Percentiles rank a stretch among this genome's conserved stretches.
phyloP scores from a whole-genome alignment of 192 early-diverging fungal species.

The Diversispora eburnea region DNA sequence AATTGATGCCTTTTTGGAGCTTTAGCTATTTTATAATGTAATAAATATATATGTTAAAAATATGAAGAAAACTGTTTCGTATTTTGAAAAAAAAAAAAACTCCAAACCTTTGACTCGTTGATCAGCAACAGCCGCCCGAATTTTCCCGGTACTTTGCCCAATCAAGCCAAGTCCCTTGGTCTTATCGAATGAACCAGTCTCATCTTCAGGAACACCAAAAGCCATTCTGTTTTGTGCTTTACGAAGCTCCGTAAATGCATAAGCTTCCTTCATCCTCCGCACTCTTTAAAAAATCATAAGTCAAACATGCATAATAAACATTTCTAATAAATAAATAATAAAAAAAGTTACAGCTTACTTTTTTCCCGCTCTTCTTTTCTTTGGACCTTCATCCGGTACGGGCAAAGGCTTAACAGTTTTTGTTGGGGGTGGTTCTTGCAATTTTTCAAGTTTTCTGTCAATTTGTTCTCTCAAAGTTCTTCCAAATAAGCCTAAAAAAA shows the following conservation, averaged over 20 bases:
- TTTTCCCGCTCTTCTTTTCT: slow-evolving; percentile 87
- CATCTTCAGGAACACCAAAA: slow-evolving; percentile 90
- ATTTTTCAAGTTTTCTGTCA: slow-evolving; percentile 81
- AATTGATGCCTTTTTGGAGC: slow-evolving; percentile 51
- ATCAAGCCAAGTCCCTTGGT: slow-evolving; percentile 88
- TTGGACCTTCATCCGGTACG: slow-evolving; percentile 85
- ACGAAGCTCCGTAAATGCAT: slow-evolving; percentile 81
- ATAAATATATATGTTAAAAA: slow-evolving; percentile 29
- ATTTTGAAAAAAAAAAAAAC: neutral
- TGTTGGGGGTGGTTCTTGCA: slow-evolving; percentile 79
- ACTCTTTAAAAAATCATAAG: slow-evolving; percentile 47
- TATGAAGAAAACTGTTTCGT: neutral
- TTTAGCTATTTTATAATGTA: slow-evolving; percentile 40
- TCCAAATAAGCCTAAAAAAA: slow-evolving; percentile 54
- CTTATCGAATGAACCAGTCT: slow-evolving; percentile 77
- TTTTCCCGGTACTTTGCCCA: slow-evolving; percentile 72
- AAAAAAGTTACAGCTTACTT: slow-evolving; percentile 37
- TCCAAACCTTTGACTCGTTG: slow-evolving; percentile 62
- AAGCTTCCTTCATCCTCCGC: slow-evolving; percentile 76
- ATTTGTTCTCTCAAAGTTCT: slow-evolving; percentile 71
- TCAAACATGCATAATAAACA: neutral
- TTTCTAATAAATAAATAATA: neutral
- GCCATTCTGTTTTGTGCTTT: slow-evolving; percentile 87
- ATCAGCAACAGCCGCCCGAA: slow-evolving; percentile 70
- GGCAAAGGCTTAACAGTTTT: slow-evolving; percentile 88